Percentiles rank a stretch among this genome's conserved stretches.
These are phyloP conservation scores for Brassica balearica DNA, from an alignment of 441 rosid species.

Conservation along the genomic window DNA sequence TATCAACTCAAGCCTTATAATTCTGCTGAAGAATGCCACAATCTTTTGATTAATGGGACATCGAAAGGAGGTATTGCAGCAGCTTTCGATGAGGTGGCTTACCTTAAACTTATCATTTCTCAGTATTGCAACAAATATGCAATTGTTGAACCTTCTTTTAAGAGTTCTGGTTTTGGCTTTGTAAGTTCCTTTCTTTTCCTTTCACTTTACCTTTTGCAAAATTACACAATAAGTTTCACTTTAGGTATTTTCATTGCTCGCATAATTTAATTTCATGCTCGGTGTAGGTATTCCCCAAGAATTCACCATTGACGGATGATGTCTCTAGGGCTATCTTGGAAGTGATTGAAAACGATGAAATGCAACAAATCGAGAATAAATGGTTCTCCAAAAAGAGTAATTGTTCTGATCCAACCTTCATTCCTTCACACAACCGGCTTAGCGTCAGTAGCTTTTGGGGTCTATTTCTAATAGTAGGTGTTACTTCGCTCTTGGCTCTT, in stretches of 20 bases:
- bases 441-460: conserved; percentile 51
- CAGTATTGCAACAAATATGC: conserved; percentile 47
- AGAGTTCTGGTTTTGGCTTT: conserved; percentile 54
- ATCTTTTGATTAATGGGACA: conserved; percentile 37
- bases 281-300: conserved; percentile 49
- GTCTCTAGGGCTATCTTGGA: conserved; percentile 56
- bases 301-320: conserved; percentile 52
- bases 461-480: conserved; percentile 52
- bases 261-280: neutral
- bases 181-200: conserved; percentile 45
- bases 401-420: conserved; percentile 38
- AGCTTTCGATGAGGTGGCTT: conserved; percentile 40
- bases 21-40: conserved; percentile 39
- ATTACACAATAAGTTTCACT: neutral
- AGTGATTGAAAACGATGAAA: conserved; percentile 43
- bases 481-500: conserved; percentile 46
- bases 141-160: conserved; percentile 53
- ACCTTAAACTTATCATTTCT: conserved; percentile 48
- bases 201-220: neutral
- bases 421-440: conserved; percentile 21
- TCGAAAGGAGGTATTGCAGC: conserved; percentile 21
- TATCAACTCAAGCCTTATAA: conserved; percentile 26
- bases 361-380: conserved; percentile 21
- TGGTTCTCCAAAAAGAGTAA: conserved; percentile 6
- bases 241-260: neutral